Conservation (phyloP, 2,329 filamentous ascomycete species). For the Xylariales sp. region DNA sequence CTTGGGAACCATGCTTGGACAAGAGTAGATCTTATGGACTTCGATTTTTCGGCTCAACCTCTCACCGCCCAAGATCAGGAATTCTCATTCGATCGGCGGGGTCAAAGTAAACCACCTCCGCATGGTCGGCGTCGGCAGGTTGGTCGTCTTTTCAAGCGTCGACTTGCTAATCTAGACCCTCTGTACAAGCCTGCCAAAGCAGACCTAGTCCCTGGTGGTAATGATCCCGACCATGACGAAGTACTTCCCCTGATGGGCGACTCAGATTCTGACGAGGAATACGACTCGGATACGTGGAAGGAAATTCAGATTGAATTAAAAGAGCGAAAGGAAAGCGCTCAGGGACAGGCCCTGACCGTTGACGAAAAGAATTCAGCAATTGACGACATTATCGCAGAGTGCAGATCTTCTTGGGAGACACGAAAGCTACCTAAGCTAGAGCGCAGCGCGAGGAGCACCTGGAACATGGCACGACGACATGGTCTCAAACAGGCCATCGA, state of each 20-base stretch:
- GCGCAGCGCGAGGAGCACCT: slow-evolving; percentile 54
- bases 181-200: slow-evolving; percentile 13
- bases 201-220: slow-evolving; percentile 21
- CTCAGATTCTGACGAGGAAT: slow-evolving; percentile 49
- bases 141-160: slow-evolving; percentile 20
- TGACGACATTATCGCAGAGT: slow-evolving; percentile 45
- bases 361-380: slow-evolving; percentile 50
- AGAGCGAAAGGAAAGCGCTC: slow-evolving; percentile 21
- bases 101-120: slow-evolving; percentile 4
- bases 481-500: slow-evolving; percentile 37
- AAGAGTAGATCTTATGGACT: slow-evolving; percentile 20
- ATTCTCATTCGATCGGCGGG: slow-evolving; percentile 11
- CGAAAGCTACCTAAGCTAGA: slow-evolving; percentile 51
- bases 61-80: slow-evolving; percentile 9
- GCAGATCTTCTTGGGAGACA: slow-evolving; percentile 53
- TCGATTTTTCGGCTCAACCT: not conserved
- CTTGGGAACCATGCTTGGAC: slow-evolving; percentile 21
- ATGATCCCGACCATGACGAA: slow-evolving; percentile 31
- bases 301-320: slow-evolving; percentile 57
- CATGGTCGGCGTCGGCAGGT: slow-evolving; percentile 20
- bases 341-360: slow-evolving; percentile 20
- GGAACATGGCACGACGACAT: slow-evolving; percentile 49
- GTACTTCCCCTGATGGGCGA: slow-evolving; percentile 50
- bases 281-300: slow-evolving; percentile 53
- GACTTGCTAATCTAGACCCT: slow-evolving; percentile 2